Base-by-base conservation (phyloP, 495 filamentous ascomycete genomes). In the Apodospora peruviana region DNA sequence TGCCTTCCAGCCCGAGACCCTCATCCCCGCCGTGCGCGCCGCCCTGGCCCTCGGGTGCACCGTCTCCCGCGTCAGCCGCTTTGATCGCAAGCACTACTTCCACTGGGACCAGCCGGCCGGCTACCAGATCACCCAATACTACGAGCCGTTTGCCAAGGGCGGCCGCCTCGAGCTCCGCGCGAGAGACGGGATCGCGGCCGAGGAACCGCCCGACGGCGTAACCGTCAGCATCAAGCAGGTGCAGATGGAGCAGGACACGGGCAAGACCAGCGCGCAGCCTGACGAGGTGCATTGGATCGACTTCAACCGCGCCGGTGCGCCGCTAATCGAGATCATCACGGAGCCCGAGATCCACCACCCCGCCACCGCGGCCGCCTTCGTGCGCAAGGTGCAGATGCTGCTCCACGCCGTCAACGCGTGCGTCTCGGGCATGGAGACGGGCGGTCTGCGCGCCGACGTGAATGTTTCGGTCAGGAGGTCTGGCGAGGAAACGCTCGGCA, bases 91-190 rank as follows among this genome's bases (percentile, higher is more conserved):
- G 64, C 93, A 99, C 60, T 99, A 99, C 64, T 96, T 96, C 68
- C 94, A 96, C 69, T 91, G 90, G 77, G 93, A 99, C 66, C 93
- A 99, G 62, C 93, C 94, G 5, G 74, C 85, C 0, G 93, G 93
- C 0, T 99, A 97, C 66, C 93, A 99, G 65, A 93, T 99, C 47
- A 99, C 93, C 5, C 94, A 99, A 59, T 97, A 90, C 68, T 96
- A 81, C 57, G 78, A 88, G 55, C 91, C 93, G 0, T 90, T 96
- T 62, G 93, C 93, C 0, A 73, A 74, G 47, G 71, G 90, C 57
- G 94, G 93, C 20, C 69, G 67, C 49, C 72, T 98, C 14, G 74
- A 75, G 5, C 73, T 98, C 0, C 81, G 76, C 50, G 66, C 79
- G 16, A 75, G 89, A 58, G 93, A 96, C 60, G 91, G 89, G 2